Evolutionary conservation across 1,284 basidiomycete genomes (phyloP), one percentile per base, ranked within the genome.

Genomic region (Hemileia vastatrix): DNA sequence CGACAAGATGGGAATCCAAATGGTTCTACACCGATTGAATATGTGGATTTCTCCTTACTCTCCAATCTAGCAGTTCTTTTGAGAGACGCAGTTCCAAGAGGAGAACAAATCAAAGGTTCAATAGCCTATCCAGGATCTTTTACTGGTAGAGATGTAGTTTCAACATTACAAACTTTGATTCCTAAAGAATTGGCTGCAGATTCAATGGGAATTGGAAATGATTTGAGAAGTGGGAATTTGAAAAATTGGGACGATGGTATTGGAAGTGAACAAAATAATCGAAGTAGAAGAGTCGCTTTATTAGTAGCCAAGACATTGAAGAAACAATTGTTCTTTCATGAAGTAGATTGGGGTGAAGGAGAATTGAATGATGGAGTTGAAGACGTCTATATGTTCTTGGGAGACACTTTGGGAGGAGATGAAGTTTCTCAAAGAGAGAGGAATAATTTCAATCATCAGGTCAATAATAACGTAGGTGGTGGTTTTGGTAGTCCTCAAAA

Each of bases 321-420:
- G 71, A 86, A 83, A 66, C 89, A 94, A 75, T 81, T 96, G 5
- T 95, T 92, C 81, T 92, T 97, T 75, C 90, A 94, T 74, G 94
- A 98, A 74, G 93, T 96, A 5, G 93, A 96, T 75, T 95, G 92
- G 90, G 90, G 89, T 33, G 84, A 86, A 62, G 84, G 85, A 23
- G 81, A 85, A 0, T 77, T 97, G 51, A 84, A 87, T 64, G 93
- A 96, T 71, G 87, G 89, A 3, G 86, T 92, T 1, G 92, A 95
- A 70, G 90, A 94, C 69, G 91, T 96, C 4, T 96, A 91, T 77
- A 91, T 90, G 82, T 95, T 97, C 78, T 80, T 92, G 77, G 90
- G 91, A 66, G 92, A 95, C 69, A n/a, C n/a, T n/a, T n/a, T n/a
- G n/a, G n/a, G n/a, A n/a, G n/a, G n/a, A 67, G 55, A 33, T n/a